Evolutionary conservation across 352 stramenopile genomes (phyloP).

Genomic region (Globisporangium heterothallicum): DNA sequence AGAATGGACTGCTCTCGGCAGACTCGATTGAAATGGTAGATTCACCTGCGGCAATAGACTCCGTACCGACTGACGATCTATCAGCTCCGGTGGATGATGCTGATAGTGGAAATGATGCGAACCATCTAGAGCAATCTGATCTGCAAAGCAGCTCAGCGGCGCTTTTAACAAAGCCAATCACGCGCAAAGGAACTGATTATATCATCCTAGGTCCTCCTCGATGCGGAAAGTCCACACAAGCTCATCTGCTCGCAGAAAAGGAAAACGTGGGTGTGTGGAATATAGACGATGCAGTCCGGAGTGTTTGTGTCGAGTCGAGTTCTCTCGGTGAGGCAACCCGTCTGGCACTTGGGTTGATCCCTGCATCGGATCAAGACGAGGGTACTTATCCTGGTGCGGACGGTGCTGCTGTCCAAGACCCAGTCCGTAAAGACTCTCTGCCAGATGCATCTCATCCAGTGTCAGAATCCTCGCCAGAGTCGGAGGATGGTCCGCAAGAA

Average conservation of each 20-base stretch:
- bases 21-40: neutral
- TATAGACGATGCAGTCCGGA: conserved; percentile 66
- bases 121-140: neutral
- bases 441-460: neutral
- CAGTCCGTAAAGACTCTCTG: neutral
- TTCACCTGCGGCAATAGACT: neutral
- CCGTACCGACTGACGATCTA: neutral
- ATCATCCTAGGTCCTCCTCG: conserved; percentile 73
- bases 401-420: neutral
- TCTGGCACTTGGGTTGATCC: conserved; percentile 25
- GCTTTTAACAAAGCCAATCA: neutral
- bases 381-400: neutral
- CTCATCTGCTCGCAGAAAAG: conserved; percentile 64
- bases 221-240: conserved; percentile 78
- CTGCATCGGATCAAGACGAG: conserved; percentile 5
- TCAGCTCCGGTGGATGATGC: neutral
- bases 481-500: conserved; percentile 2
- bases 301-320: conserved; percentile 23
- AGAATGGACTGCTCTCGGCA: conserved; percentile 30
- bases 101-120: neutral
- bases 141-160: neutral
- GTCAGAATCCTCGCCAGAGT: conserved; percentile 17
- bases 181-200: conserved; percentile 60
- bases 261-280: conserved; percentile 63
- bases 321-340: conserved; percentile 39